Evolutionary conservation across 768 basidiomycete genomes (phyloP).

Genomic region (Fomitopsis serialis): DNA sequence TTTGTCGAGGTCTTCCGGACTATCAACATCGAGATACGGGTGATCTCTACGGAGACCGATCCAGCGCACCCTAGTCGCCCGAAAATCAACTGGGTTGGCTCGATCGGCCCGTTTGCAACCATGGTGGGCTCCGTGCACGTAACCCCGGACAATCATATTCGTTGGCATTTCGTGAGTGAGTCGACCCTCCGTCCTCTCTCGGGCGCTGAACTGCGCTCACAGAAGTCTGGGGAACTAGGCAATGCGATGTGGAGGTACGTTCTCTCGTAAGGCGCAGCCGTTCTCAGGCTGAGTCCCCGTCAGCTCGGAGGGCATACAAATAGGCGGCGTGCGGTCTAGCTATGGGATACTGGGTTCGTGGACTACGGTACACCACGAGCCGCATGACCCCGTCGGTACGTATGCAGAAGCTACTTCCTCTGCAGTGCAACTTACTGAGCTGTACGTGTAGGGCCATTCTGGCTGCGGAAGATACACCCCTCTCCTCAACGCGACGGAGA

Average conservation of each 20-base stretch:
- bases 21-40: constrained; percentile 39
- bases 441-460: constrained; percentile 21
- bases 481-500: neutral
- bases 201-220: constrained; percentile 2
- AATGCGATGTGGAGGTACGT: constrained; percentile 54
- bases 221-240: constrained; percentile 39
- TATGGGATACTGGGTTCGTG: constrained; percentile 54
- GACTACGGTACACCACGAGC: constrained; percentile 45
- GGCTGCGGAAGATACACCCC: constrained; percentile 20
- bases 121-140: constrained; percentile 52
- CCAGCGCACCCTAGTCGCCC: constrained; percentile 46
- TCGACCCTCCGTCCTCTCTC: neutral
- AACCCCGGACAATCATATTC: constrained; percentile 50
- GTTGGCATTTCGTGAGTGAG: constrained; percentile 58
- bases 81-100: constrained; percentile 46
- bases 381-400: constrained; percentile 42
- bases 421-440: neutral
- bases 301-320: constrained; percentile 58
- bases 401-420: neutral
- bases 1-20: constrained; percentile 51
- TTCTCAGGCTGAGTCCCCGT: neutral
- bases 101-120: constrained; percentile 36
- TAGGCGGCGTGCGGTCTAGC: constrained; percentile 54
- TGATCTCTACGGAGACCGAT: constrained; percentile 38
- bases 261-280: neutral